These are phyloP conservation scores for Tuctoria greenei DNA, from an alignment of 176 grass and related monocot species.

Conservation along the genomic window DNA sequence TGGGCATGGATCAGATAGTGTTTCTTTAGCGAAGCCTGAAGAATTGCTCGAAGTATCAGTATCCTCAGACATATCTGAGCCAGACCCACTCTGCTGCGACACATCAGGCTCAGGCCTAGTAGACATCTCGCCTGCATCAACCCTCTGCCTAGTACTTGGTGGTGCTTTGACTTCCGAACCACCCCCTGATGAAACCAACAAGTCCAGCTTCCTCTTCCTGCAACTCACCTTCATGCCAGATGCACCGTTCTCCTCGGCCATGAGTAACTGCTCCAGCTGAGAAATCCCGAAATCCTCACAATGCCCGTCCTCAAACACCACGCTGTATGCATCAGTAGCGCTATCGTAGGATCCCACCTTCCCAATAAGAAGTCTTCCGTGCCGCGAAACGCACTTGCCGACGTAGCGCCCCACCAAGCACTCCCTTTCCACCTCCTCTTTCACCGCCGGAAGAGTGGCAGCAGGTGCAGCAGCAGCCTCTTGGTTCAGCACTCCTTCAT, in stretches of 20 bases:
- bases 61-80: constrained; percentile 67
- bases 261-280: constrained; percentile 39
- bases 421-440: constrained; percentile 11
- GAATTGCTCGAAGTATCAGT: constrained; percentile 78
- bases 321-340: constrained; percentile 2
- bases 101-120: constrained; percentile 32
- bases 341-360: constrained; percentile 51
- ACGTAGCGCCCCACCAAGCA: constrained; percentile 62
- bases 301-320: constrained; percentile 62
- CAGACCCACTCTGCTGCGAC: constrained; percentile 36
- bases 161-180: constrained; percentile 30
- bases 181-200: constrained; percentile 50
- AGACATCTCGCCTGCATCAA: constrained; percentile 36
- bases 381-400: constrained; percentile 34
- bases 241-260: constrained; percentile 32
- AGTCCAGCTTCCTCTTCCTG: constrained; percentile 86
- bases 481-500: constrained; percentile 16
- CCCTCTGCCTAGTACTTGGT: constrained; percentile 45
- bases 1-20: constrained; percentile 20
- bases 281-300: constrained; percentile 38
- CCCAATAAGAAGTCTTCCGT: constrained; percentile 44
- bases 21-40: constrained; percentile 47
- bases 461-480: neutral
- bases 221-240: constrained; percentile 81
- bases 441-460: neutral